Base-by-base conservation (phyloP, 306 rosid genomes). In the Glycine soja region DNA sequence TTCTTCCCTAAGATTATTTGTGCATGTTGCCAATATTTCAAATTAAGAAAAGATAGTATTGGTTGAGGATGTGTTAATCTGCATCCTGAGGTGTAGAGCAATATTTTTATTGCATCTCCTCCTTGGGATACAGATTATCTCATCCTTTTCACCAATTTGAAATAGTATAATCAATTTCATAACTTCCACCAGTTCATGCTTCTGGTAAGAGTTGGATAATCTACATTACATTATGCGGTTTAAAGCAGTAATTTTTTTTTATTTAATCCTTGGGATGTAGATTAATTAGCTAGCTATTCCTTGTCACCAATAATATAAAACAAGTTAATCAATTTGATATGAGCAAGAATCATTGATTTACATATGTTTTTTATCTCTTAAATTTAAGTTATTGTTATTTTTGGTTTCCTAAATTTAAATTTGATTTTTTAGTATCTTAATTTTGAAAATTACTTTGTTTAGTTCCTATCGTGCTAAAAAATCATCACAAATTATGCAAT, bases 91-190 rank as follows among this genome's bases (percentile, higher is more conserved):
- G 68, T 62, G 68, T 62, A 2, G 9, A 62, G 4, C 1, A 32
- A 0, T 34, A 12, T 12, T 62, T 61, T 32, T 62, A 2, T 0
- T 62, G 10, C 5, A 62, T 32, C 45, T 62, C 12, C 68, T 11
- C 45, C 45, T 62, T 12, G 16, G 68, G 45, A 62, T 4, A 18
- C 16, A 12, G 68, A 62, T 62, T 62, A 62, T 9, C 18, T 62
- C 16, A 32, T 62, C 68, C 45, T 62, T 62, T 12, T 2, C 0
- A 62, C 68, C 85, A 58, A 75, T 81, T 38, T 14, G 2, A 10
- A 90, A 75, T 71, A 46, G 54, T 77, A 86, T 79, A 83, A 16
- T 51, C 18, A 76, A 38, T 4, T 53, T 52, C 24, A 59, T 75
- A 19, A 30, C 11, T 18, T 58, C 12, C 32, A 72, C 2, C 3